Evolutionary conservation across 164 flowering plant genomes (phyloP).

Genomic region (Tinospora cordifolia): DNA sequence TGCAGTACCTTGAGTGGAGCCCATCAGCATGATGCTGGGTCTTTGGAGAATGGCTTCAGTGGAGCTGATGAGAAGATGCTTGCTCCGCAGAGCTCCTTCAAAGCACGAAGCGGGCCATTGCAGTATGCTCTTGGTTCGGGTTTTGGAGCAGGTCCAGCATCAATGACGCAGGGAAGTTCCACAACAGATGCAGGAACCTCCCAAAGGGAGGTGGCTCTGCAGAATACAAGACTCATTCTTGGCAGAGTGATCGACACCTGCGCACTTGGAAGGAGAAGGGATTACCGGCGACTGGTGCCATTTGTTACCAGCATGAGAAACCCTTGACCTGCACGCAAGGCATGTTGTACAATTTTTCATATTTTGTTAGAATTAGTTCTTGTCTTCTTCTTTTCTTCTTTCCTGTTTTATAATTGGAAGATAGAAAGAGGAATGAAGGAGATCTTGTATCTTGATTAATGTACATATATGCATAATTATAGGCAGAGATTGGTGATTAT

Average conservation of each 20-base stretch:
- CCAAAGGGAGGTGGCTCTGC: constrained; percentile 70
- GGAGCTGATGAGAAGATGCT: constrained; percentile 65
- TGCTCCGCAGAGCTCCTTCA: constrained; percentile 75
- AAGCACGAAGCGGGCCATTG: constrained; percentile 83
- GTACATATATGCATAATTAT: neutral
- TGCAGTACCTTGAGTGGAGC: constrained; percentile 69
- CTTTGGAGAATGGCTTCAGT: constrained; percentile 56
- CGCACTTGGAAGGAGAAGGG: constrained; percentile 82
- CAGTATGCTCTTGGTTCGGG: constrained; percentile 53
- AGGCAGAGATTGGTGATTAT: too few relatives aligned
- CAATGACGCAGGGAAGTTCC: constrained; percentile 31
- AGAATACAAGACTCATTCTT: constrained; percentile 79
- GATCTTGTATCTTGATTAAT: neutral
- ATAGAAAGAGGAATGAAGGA: neutral
- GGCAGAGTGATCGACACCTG: constrained; percentile 85
- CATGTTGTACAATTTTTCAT: neutral
- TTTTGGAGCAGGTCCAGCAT: constrained; percentile 25
- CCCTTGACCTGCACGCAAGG: constrained; percentile 8
- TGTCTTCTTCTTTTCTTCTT: neutral
- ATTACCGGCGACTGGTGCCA: constrained; percentile 78
- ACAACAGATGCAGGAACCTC: constrained; percentile 45
- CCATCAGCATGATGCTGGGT: constrained; percentile 45
- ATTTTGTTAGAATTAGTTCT: neutral
- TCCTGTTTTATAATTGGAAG: neutral
- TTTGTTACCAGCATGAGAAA: constrained; percentile 61